Base-by-base conservation (phyloP, 2,329 filamentous ascomycete species). In the Scedosporium boydii region DNA sequence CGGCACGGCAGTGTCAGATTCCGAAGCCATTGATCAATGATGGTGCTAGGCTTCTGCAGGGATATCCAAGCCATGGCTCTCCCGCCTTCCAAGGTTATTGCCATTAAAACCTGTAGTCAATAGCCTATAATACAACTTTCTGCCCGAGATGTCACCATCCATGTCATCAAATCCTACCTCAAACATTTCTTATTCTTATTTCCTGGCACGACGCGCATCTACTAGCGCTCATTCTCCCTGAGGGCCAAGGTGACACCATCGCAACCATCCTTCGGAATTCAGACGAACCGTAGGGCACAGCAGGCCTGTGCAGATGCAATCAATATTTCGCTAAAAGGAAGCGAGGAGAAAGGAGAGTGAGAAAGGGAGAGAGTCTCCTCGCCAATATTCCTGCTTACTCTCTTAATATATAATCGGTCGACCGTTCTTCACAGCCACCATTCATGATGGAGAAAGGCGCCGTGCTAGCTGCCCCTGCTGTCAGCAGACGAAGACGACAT, bases 221-320 rank as follows among this genome's bases (percentile, higher is more conserved):
- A 27, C 51, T 55, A 55, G 51, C 51, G 51, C 51, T 7, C 51
- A 55, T 27, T 23, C 14, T 53, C 4, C 10, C 48, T 26, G 29
- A 3, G 10, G 29, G 34, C 34, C 34, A 38, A 38, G 34, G 34
- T 55, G 51, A 23, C 51, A 55, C 23, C 23, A 55, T 55, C 23
- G 7, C 51, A 55, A 23, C 51, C 23, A 6, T 55, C 23, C 12
- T 27, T 55, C 51, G 51, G 51, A 55, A 55, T 55, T 55, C 51
- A 55, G 51, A 55, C 21, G 51, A 55, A 55, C 51, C 51, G 51
- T 55, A 48, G 23, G 51, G 51, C 51, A 55, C 51, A 55, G 51
- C 51, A 9, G 51, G 51, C 51, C 51, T 55, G 51, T 55, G 51
- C 51, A 55, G 23, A 23, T 55, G 51, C 23, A 55, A 55, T 55